A percentile compares a stretch with the other conserved stretches of the same genome.
These are phyloP conservation scores for Yarrowia galli DNA, from an alignment of 1,139 yeast genomes.

Conservation along the genomic window DNA sequence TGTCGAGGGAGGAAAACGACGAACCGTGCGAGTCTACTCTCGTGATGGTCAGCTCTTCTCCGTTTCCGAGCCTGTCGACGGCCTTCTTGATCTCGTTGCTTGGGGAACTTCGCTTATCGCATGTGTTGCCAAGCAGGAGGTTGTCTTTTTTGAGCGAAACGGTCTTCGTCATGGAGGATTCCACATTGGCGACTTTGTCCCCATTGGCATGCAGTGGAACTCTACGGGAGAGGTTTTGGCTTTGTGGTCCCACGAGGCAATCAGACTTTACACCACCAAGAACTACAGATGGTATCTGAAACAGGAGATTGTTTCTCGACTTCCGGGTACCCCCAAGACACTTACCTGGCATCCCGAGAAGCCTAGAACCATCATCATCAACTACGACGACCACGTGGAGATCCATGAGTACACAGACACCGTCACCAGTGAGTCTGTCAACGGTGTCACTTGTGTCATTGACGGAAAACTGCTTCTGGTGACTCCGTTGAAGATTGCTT, in stretches of 20 bases:
- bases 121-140: constrained; percentile 68
- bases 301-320: constrained; percentile 64
- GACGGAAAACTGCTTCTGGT: constrained; percentile 79
- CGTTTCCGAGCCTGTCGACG: constrained; percentile 90
- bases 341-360: constrained; percentile 90
- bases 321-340: constrained; percentile 52
- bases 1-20: constrained; percentile 57
- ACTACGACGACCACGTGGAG: constrained; percentile 53
- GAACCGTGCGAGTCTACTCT: constrained; percentile 83
- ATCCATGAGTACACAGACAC: constrained; percentile 74
- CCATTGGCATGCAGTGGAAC: constrained; percentile 78
- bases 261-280: constrained; percentile 89
- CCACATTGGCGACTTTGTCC: constrained; percentile 62
- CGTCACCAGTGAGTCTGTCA: constrained; percentile 71
- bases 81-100: constrained; percentile 71
- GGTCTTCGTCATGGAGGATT: constrained; percentile 93
- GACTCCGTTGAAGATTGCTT: constrained; percentile 85
- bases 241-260: constrained; percentile 62
- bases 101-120: constrained; percentile 95
- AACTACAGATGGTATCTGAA: constrained; percentile 97
- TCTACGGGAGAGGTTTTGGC: constrained; percentile 81
- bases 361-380: constrained; percentile 72
- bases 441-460: constrained; percentile 79
- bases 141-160: constrained; percentile 89
- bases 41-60: constrained; percentile 79